Percentiles rank a stretch among this genome's conserved stretches.
Evolutionary conservation across 805 yeast genomes (phyloP).

Genomic region (Ogataea minuta): DNA sequence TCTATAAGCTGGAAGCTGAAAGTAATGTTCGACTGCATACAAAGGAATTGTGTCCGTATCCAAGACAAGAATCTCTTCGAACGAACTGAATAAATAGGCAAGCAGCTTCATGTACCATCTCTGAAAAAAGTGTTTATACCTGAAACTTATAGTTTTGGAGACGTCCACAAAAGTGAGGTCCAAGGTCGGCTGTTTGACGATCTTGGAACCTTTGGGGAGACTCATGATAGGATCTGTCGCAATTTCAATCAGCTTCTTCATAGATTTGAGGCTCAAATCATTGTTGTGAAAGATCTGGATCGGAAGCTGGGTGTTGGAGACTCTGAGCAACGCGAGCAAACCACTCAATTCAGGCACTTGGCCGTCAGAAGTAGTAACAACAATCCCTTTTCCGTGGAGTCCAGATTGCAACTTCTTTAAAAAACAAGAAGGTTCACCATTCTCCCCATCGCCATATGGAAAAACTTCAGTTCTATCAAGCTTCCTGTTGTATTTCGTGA

Average conservation of each 20-base stretch:
- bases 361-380: constrained; percentile 47
- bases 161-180: constrained; percentile 36
- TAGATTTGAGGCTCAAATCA: constrained; percentile 36
- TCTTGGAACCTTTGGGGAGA: constrained; percentile 24
- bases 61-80: constrained; percentile 51
- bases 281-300: constrained; percentile 46
- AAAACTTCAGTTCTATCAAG: constrained; percentile 9
- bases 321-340: constrained; percentile 47
- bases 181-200: constrained; percentile 25
- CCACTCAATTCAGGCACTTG: constrained; percentile 48
- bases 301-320: constrained; percentile 49
- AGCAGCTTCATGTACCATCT: constrained; percentile 46
- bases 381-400: constrained; percentile 51
- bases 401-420: constrained; percentile 30
- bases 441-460: constrained; percentile 16
- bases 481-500: constrained; percentile 34
- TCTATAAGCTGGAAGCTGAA: constrained; percentile 36
- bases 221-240: constrained; percentile 36
- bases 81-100: constrained; percentile 56
- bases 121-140: constrained; percentile 26
- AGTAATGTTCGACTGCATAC: constrained; percentile 37
- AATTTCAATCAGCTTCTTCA: constrained; percentile 33
- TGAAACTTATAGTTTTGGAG: constrained; percentile 26
- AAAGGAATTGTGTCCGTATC: constrained; percentile 52
- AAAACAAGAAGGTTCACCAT: constrained; percentile 20